Evolutionary conservation across 2,329 filamentous ascomycete species (phyloP), one percentile per base, ranked within the genome.

Genomic region (Ophiocordyceps camponoti-leonardi): DNA sequence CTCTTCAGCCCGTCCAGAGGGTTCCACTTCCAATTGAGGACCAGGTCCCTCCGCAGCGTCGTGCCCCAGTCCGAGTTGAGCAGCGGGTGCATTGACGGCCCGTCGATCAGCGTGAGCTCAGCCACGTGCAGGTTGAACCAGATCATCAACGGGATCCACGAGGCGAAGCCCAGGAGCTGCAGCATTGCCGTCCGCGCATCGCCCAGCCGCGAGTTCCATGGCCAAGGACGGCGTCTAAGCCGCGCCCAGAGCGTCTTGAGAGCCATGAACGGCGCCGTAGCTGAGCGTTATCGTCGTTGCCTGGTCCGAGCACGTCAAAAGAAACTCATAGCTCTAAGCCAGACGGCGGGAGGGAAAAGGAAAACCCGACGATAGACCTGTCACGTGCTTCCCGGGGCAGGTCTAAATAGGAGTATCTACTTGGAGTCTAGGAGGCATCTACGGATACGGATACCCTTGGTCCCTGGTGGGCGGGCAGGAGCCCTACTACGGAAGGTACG

Each of bases 61-160:
- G 71, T 68, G 56, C 80, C 68, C 54, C 69, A 79, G 45, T 79
- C 73, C 48, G 77, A 68, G 55, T 88, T 88, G 46, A 90, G 66
- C 49, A 79, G 81, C 1, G 85, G 85, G 46, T 81, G 81, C 85
- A 92, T 92, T 19, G 81, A 86, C 19, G 68, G 60, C 2, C 79
- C 79, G 33, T 67, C 67, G 48, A 83, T 73, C 47, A 65, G 62
- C 4, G 71, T 72, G 41, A 79, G 49, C 51, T 79, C 73, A 20
- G 71, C 74, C 35, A 83, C 69, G 53, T 78, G 68, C 31, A 71
- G 64, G 53, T 80, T 75, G 63, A 82, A 71, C 59, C 73, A 75
- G 47, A 79, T 69, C 43, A 75, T 62, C 14, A 75, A 70, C 1
- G 79, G 79, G 22, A 81, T 60, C 73, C 79, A 81, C 22, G 75